Base-by-base conservation (phyloP, 2,329 filamentous ascomycete species). In the Cladosporium halotolerans region DNA sequence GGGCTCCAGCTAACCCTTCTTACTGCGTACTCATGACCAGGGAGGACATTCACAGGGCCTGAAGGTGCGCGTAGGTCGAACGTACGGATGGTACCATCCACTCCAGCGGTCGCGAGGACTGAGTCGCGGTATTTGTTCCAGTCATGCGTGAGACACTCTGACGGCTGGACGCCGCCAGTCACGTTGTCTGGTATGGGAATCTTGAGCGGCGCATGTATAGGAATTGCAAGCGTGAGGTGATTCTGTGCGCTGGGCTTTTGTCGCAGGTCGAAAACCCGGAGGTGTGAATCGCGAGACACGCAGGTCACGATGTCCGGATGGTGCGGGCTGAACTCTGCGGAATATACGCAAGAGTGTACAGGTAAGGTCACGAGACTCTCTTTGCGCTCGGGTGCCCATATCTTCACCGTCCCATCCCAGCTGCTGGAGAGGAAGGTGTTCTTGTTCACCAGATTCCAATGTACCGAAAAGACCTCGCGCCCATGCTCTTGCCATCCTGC, bases 111-210 rank as follows among this genome's bases (percentile, higher is more conserved):
- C 0, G 93, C 93, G 52, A 99, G 76, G 23, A 96, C 77, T 0
- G 84, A 86, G 60, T 90, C 83, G 38, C 87, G 82, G 73, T 99
- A 99, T 72, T 99, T 99, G 75, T 99, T 99, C 93, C 93, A 99
- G 71, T 99, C 93, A 72, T 97, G 93, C 0, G 91, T 96, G 32
- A 99, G 79, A 36, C 89, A 83, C 75, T 99, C 93, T 9, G 83
- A 79, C 0, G 90, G 89, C n/a, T 82, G 76, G 1, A 69, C 68
- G 8, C 70, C 68, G 1, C 69, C 62, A 1, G 70, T 67, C 4
- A 70, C 65, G 8, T 69, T 66, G 6, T 72, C 74, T 54, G 72
- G 68, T n/a, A 74, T 72, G 9, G 75, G 71, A n/a, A 64, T 56
- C 13, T 81, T 76, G 0, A 80, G 78, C 3, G 82, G 77, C 2